These are phyloP conservation scores for Penicillium sp. DNA, from an alignment of 2,329 filamentous ascomycete genomes.

Conservation along the genomic window DNA sequence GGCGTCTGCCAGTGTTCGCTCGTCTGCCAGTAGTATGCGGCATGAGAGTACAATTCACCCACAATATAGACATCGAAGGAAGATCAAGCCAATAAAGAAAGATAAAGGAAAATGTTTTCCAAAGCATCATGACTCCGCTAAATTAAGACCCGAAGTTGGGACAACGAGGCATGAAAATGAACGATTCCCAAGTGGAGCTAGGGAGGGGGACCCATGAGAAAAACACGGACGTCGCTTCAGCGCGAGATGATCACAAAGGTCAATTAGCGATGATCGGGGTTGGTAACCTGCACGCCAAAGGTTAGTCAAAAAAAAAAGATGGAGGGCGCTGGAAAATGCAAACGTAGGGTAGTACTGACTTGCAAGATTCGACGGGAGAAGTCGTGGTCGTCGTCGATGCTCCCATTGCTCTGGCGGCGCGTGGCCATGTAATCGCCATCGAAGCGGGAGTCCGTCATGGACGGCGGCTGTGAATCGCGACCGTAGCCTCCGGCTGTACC, in stretches of 20 bases:
- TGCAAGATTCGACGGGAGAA: conserved; percentile 94
- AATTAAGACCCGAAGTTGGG: conserved; percentile 19
- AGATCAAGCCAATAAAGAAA: conserved; percentile 5
- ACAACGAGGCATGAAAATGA: conserved; percentile 8
- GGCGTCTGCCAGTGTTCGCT: not conserved
- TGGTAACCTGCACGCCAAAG: conserved; percentile 23
- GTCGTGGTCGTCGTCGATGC: conserved; percentile 94
- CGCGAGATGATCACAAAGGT: conserved; percentile 4
- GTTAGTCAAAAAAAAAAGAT: not conserved
- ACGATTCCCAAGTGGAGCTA: conserved; percentile 11
- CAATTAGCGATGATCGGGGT: conserved; percentile 29
- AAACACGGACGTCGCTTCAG: conserved; percentile 12
- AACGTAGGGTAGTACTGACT: conserved; percentile 20
- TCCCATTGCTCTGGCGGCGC: conserved; percentile 83
- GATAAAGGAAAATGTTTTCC: conserved; percentile 7
- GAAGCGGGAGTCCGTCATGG: conserved; percentile 74
- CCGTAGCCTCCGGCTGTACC: conserved; percentile 72
- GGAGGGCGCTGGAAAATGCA: not conserved
- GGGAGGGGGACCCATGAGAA: conserved; percentile 10
- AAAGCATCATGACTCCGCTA: conserved; percentile 27
- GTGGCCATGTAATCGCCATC: conserved; percentile 78
- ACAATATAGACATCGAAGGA: conserved; percentile 14
- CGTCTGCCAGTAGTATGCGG: not conserved
- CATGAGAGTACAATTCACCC: conserved; percentile 5
- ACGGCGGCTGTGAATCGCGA: conserved; percentile 59